Percentiles rank a stretch among this genome's conserved stretches.
These are phyloP conservation scores for Sechiopsis laciniata DNA, from an alignment of 306 rosid species.

Conservation along the genomic window DNA sequence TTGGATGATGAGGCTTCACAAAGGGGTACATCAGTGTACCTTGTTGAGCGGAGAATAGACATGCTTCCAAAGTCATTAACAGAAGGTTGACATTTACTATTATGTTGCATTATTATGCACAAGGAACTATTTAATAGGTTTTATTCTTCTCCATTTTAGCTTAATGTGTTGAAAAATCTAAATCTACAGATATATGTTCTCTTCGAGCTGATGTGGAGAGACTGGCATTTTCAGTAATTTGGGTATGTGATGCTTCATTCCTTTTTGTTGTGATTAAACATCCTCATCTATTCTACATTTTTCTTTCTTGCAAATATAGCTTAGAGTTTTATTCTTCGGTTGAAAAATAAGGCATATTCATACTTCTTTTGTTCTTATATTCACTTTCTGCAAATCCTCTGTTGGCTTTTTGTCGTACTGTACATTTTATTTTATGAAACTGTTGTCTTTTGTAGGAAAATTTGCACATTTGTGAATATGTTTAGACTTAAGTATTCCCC, in stretches of 20 bases:
- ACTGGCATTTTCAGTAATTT: slow-evolving; percentile 89
- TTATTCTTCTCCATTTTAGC: slow-evolving; percentile 20
- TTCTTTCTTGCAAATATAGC: neutral
- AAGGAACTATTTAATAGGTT: neutral
- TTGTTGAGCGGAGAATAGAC: slow-evolving; percentile 92
- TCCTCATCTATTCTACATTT: neutral
- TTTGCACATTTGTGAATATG: neutral
- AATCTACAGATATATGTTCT: slow-evolving; percentile 79
- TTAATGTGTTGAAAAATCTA: slow-evolving; percentile 18
- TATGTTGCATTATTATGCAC: neutral
- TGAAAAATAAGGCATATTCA: neutral
- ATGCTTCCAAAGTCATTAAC: slow-evolving; percentile 99
- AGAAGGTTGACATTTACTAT: slow-evolving; percentile 47
- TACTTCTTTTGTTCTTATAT: neutral
- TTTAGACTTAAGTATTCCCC: neutral
- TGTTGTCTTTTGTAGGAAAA: neutral
- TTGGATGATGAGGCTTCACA: slow-evolving; percentile 90
- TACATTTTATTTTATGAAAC: neutral
- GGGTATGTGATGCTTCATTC: slow-evolving; percentile 49
- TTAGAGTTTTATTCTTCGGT: slow-evolving; percentile 1
- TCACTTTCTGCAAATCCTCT: slow-evolving; percentile 2
- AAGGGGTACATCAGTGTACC: slow-evolving; percentile 97
- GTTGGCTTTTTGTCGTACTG: neutral
- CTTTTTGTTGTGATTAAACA: slow-evolving; percentile 9
- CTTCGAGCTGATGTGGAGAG: slow-evolving; percentile 98